phyloP scores from a whole-genome alignment of 1,284 basidiomycete genomes.

The Spongiforma sp. region DNA sequence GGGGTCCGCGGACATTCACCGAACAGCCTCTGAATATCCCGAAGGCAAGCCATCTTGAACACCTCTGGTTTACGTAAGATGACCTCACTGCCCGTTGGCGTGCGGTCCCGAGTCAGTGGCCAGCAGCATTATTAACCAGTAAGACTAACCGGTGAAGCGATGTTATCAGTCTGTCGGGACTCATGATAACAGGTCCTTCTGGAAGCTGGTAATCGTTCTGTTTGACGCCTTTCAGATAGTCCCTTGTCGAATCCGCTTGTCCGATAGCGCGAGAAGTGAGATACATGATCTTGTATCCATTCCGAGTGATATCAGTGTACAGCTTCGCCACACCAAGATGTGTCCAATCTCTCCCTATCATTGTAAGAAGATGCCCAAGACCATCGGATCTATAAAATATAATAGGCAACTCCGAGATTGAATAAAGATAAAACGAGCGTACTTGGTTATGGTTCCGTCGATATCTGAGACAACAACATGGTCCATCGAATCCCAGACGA shows the following conservation, averaged over 20 bases:
- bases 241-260: conserved; percentile 96
- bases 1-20: conserved; percentile 74
- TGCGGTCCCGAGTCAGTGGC: neutral
- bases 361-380: conserved; percentile 96
- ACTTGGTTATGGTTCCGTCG: conserved; percentile 99
- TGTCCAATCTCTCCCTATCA: conserved; percentile 99
- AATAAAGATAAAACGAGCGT: conserved; percentile 27
- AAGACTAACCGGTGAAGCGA: conserved; percentile 85
- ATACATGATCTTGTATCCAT: conserved; percentile 99
- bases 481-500: conserved; percentile 94
- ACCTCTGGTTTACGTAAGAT: conserved; percentile 99
- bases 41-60: conserved; percentile 99
- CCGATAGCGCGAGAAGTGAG: conserved; percentile 98
- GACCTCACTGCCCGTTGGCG: no score
- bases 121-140: neutral
- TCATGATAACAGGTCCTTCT: conserved; percentile 99
- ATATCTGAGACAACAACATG: conserved; percentile 97
- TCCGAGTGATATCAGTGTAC: conserved; percentile 95
- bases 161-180: conserved; percentile 94
- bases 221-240: conserved; percentile 94
- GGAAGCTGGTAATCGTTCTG: conserved; percentile 97
- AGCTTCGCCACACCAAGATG: conserved; percentile 98
- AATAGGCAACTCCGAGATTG: neutral
- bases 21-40: conserved; percentile 95
- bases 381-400: conserved; percentile 82